A percentile compares a stretch with the other conserved stretches of the same genome.
These are phyloP conservation scores for Millerozyma miso DNA, from an alignment of 805 yeast species.

Conservation along the genomic window DNA sequence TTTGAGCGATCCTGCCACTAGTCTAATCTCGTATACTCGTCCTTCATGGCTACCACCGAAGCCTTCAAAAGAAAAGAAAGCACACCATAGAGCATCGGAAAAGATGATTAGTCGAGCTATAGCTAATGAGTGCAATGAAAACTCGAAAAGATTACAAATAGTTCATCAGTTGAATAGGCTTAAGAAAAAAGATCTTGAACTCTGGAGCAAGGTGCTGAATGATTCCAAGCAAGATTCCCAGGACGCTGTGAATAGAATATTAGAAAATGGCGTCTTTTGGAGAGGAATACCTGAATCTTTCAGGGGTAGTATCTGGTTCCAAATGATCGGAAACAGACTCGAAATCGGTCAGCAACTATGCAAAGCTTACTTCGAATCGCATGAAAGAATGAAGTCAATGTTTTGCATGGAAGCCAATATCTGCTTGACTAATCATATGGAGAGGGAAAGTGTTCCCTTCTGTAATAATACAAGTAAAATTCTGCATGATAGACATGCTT, in stretches of 20 bases:
- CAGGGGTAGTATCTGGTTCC: slow-evolving; percentile 50
- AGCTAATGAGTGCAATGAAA: slow-evolving; percentile 30
- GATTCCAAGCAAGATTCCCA: neutral
- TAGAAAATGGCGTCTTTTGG: slow-evolving; percentile 16
- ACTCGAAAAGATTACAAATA: slow-evolving; percentile 23
- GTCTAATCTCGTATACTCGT: slow-evolving; percentile 42
- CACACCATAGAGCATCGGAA: slow-evolving; percentile 54
- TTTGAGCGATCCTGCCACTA: neutral
- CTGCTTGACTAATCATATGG: neutral
- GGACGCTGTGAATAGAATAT: neutral
- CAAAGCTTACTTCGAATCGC: slow-evolving; percentile 8
- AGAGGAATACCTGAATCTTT: slow-evolving; percentile 21
- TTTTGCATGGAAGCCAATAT: slow-evolving; percentile 1
- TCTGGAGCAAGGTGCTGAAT: slow-evolving; percentile 14
- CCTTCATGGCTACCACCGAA: slow-evolving; percentile 70
- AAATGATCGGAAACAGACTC: slow-evolving; percentile 32
- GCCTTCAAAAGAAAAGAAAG: slow-evolving; percentile 44
- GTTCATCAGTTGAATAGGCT: slow-evolving; percentile 30
- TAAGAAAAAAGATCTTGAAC: slow-evolving; percentile 29
- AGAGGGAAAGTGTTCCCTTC: slow-evolving; percentile 3
- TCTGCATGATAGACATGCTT: neutral
- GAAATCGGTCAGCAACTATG: slow-evolving; percentile 11
- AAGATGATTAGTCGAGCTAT: slow-evolving; percentile 39
- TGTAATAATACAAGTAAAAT: slow-evolving; percentile 5
- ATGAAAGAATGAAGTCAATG: slow-evolving; percentile 2